A percentile compares a stretch with the other conserved stretches of the same genome.
Conservation (phyloP, 1,284 basidiomycete species). For the Austropuccinia psidii region DNA sequence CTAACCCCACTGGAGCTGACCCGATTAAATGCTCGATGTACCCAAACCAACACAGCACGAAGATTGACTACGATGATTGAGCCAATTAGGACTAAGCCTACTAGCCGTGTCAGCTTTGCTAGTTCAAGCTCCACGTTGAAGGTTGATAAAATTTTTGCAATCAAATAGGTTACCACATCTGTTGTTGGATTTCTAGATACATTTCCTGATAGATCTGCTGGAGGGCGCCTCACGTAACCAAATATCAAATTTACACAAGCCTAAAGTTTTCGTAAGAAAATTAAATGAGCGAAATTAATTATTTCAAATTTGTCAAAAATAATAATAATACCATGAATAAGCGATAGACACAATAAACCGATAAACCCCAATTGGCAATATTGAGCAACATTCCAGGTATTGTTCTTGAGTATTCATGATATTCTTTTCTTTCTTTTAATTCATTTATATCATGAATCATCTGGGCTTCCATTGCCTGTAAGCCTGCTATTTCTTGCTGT, state of each 20-base stretch:
- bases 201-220: background rate
- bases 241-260: conserved; percentile 47
- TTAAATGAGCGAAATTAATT: conserved; percentile 9
- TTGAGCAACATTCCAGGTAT: conserved; percentile 46
- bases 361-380: conserved; percentile 46
- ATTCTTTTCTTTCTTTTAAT: conserved; percentile 45
- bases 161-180: conserved; percentile 42
- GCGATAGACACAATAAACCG: conserved; percentile 48
- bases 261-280: conserved; percentile 37
- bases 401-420: conserved; percentile 45
- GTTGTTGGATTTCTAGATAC: conserved; percentile 35
- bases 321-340: conserved; percentile 39
- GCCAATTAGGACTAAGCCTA: conserved; percentile 48
- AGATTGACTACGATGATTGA: conserved; percentile 49
- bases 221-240: conserved; percentile 35
- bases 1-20: conserved; percentile 43
- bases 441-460: conserved; percentile 48
- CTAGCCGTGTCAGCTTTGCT: conserved; percentile 47
- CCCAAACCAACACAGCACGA: conserved; percentile 47
- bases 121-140: conserved; percentile 48
- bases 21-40: conserved; percentile 48
- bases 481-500: conserved; percentile 47
- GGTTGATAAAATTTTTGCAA: conserved; percentile 45
- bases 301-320: background rate
- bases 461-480: conserved; percentile 47